These are phyloP conservation scores for Pelargonium nanum DNA, from an alignment of 345 rosid genomes.

Conservation along the genomic window DNA sequence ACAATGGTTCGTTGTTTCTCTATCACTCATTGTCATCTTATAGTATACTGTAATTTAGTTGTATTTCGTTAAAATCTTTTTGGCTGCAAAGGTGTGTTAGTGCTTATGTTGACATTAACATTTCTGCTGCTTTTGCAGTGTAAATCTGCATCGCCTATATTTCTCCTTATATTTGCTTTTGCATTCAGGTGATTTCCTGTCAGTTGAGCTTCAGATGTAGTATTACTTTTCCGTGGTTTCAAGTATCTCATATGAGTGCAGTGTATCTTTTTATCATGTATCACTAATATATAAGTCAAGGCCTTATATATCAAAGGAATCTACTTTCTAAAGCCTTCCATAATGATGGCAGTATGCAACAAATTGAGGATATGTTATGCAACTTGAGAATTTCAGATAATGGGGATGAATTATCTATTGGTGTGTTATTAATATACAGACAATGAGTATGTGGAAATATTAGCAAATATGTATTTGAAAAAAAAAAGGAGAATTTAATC, in stretches of 20 bases:
- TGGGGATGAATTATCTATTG: not conserved
- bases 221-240: conserved; percentile 2
- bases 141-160: conserved; percentile 97
- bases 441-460: no score
- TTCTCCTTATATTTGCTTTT: conserved; percentile 93
- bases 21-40: conserved; percentile 5
- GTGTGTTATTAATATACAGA: no score
- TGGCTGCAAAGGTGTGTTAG: not conserved
- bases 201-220: conserved; percentile 1
- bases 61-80: not conserved
- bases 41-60: not conserved
- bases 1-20: conserved; percentile 68
- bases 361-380: not conserved
- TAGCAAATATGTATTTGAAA: no score
- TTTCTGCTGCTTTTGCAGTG: conserved; percentile 45
- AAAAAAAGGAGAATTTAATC: no score
- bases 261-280: not conserved
- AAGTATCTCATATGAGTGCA: not conserved
- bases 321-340: not conserved
- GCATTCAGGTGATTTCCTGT: conserved; percentile 77
- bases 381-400: not conserved
- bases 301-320: no score
- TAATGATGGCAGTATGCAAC: no score
- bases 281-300: no score
- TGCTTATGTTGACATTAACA: conserved; percentile 11